phyloP scores from a whole-genome alignment of 2,329 filamentous ascomycete species.

The Lasiodiplodia gonubiensis region DNA sequence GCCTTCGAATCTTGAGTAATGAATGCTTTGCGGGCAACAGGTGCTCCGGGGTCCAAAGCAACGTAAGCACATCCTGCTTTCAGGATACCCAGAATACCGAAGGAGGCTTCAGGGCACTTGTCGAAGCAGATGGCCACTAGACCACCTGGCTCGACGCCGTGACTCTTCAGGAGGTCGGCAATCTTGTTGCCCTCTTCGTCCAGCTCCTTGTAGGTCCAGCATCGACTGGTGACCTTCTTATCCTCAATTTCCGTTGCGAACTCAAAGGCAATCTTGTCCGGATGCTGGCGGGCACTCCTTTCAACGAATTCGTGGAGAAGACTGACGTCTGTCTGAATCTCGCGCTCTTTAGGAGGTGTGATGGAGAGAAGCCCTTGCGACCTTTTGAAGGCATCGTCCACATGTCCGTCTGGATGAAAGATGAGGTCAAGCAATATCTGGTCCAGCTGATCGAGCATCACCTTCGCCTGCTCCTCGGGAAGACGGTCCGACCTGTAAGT shows the following conservation, averaged over 20 bases:
- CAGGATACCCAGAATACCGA: constrained; percentile 79
- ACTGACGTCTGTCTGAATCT: constrained; percentile 62
- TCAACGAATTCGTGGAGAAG: constrained; percentile 84
- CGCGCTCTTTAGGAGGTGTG: constrained; percentile 63
- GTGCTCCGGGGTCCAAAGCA: constrained; percentile 77
- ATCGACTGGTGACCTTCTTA: constrained; percentile 52
- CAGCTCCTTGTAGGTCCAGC: constrained; percentile 78
- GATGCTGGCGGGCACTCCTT: constrained; percentile 59
- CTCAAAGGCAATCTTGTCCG: constrained; percentile 72
- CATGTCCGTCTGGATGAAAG: constrained; percentile 50
- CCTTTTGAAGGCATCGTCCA: constrained; percentile 47
- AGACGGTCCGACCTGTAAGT: constrained; percentile 70
- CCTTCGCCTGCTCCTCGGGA: constrained; percentile 68
- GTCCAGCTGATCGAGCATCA: constrained; percentile 76
- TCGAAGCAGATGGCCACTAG: constrained; percentile 81
- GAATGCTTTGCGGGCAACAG: constrained; percentile 74
- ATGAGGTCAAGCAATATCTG: constrained; percentile 66
- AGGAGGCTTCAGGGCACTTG: constrained; percentile 84
- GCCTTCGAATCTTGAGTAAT: constrained; percentile 77
- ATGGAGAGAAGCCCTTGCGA: constrained; percentile 64
- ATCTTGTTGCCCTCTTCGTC: constrained; percentile 74
- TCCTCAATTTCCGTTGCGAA: constrained; percentile 68
- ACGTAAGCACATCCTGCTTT: constrained; percentile 84
- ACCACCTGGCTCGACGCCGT: constrained; percentile 59
- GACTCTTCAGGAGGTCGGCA: constrained; percentile 65